Percentiles rank a stretch among this genome's conserved stretches.
Conservation (phyloP, 176 grass and related monocot species). For the Zea mays region DNA sequence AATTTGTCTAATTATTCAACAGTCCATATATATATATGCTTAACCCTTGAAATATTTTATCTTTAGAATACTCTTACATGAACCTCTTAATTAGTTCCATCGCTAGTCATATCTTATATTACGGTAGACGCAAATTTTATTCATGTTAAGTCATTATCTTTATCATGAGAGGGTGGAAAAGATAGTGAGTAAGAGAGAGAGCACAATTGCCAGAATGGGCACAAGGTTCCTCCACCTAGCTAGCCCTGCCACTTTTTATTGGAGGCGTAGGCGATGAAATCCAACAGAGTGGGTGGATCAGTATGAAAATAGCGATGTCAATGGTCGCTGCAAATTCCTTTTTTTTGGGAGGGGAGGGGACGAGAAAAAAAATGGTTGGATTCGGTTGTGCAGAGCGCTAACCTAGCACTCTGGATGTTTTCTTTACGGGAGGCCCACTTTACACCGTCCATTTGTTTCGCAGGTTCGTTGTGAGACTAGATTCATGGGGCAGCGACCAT, state of each 20-base stretch:
- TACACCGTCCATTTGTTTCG: conserved; percentile 8
- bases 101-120: not conserved
- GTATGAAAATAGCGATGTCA: not conserved
- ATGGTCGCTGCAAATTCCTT: not conserved
- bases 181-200: not conserved
- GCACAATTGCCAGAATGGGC: not conserved
- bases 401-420: conserved; percentile 19
- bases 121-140: not conserved
- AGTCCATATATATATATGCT: too few species aligned
- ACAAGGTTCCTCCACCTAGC: not conserved
- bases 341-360: too few species aligned
- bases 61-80: not conserved
- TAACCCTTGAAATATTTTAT: not conserved
- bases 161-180: not conserved
- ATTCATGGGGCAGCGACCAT: conserved; percentile 45
- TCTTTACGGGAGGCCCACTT: not conserved
- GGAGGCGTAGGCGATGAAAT: not conserved
- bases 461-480: conserved; percentile 64
- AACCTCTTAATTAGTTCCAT: not conserved
- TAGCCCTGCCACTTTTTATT: too few species aligned
- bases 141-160: not conserved
- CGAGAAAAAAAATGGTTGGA: not conserved
- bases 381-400: conserved; percentile 10
- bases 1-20: too few species aligned
- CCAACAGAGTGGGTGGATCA: not conserved